These are phyloP conservation scores for Sporisorium reilianum DNA, from an alignment of 1,284 basidiomycete species.

Conservation along the genomic window DNA sequence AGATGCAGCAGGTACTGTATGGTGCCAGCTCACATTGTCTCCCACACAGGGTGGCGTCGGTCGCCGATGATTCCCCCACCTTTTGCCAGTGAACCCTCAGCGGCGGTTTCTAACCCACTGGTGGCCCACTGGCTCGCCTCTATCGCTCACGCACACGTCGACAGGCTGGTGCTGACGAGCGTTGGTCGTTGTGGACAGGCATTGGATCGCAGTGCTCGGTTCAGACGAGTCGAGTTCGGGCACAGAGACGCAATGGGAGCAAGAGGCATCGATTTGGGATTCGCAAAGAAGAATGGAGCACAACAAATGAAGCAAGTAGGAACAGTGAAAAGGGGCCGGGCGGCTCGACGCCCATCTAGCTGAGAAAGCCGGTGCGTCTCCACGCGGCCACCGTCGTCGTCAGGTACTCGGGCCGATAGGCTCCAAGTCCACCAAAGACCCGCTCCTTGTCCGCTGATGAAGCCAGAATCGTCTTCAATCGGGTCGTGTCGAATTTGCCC, in stretches of 20 bases:
- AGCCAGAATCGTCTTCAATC: slow-evolving; percentile 14
- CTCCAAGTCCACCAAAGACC: slow-evolving; percentile 12
- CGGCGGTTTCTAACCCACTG: neutral
- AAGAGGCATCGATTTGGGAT: neutral
- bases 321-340: neutral
- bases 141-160: neutral
- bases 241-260: neutral
- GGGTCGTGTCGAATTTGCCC: slow-evolving; percentile 25
- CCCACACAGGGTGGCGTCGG: neutral
- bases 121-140: neutral
- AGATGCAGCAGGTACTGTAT: neutral
- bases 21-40: neutral
- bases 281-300: neutral
- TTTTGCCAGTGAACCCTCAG: neutral
- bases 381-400: slow-evolving; percentile 28
- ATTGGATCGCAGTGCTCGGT: neutral
- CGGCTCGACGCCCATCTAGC: slow-evolving; percentile 1
- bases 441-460: slow-evolving; percentile 6
- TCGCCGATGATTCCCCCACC: slow-evolving; percentile 1
- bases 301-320: slow-evolving; percentile 8
- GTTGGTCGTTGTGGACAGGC: neutral
- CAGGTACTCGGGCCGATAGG: slow-evolving; percentile 28
- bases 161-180: neutral
- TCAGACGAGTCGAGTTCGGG: neutral
- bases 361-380: slow-evolving; percentile 28